These are phyloP conservation scores for Mycena polygramma DNA, from an alignment of 768 basidiomycete genomes.

Conservation along the genomic window DNA sequence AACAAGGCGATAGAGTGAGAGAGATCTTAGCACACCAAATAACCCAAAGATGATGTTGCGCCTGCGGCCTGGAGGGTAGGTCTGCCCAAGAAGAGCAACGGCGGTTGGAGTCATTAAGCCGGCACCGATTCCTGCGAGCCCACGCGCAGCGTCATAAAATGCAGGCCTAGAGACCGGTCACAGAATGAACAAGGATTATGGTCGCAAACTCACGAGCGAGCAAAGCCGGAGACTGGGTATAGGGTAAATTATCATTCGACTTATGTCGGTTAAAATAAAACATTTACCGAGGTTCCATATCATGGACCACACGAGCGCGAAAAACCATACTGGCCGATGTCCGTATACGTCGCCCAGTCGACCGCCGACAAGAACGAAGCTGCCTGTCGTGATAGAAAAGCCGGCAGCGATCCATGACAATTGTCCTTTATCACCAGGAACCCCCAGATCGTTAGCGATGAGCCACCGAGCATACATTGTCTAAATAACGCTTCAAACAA, in stretches of 20 bases:
- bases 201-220: slow-evolving; percentile 7
- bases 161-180: background rate
- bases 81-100: slow-evolving; percentile 18
- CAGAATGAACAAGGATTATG: background rate
- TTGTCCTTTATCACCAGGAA: slow-evolving; percentile 10
- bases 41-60: slow-evolving; percentile 18
- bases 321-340: slow-evolving; percentile 9
- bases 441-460: slow-evolving; percentile 15
- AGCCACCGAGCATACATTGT: slow-evolving; percentile 16
- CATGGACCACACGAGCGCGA: slow-evolving; percentile 15
- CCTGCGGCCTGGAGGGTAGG: slow-evolving; percentile 15
- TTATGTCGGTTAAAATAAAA: too few relatives aligned
- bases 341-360: slow-evolving; percentile 22
- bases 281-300: slow-evolving; percentile 20
- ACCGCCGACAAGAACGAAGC: slow-evolving; percentile 23
- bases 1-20: too few relatives aligned
- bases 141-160: slow-evolving; percentile 24
- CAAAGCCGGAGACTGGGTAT: slow-evolving; percentile 16
- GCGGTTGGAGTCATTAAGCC: slow-evolving; percentile 17
- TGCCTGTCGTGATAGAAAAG: slow-evolving; percentile 23
- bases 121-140: slow-evolving; percentile 19
- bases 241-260: background rate
- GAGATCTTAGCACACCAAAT: background rate
- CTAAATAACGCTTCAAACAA: background rate
- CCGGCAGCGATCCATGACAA: slow-evolving; percentile 22